These are phyloP conservation scores for Firmiana major DNA, from an alignment of 345 rosid species.

Conservation along the genomic window DNA sequence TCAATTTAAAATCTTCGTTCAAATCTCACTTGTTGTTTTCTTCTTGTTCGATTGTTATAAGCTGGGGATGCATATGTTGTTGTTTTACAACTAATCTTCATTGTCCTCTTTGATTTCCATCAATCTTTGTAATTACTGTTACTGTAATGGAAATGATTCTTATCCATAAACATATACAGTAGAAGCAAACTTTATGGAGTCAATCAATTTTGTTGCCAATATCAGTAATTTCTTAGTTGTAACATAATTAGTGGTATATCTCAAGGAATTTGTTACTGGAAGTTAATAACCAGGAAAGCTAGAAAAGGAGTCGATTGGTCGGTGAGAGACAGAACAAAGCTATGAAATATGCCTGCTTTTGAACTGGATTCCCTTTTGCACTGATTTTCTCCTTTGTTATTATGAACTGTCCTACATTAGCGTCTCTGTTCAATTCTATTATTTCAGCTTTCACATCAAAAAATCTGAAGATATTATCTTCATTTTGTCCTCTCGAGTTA, in stretches of 20 bases:
- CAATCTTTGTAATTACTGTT: not conserved
- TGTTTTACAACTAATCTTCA: not conserved
- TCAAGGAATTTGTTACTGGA: not conserved
- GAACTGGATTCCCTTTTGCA: constrained; percentile 4
- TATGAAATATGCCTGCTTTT: not conserved
- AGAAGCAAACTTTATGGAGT: not conserved
- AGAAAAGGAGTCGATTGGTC: not conserved
- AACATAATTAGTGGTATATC: too few species aligned
- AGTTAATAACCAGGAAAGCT: not conserved
- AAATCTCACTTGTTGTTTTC: not conserved
- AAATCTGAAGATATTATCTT: not conserved
- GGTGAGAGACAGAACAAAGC: constrained; percentile 7
- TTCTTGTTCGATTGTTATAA: not conserved
- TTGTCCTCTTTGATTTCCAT: not conserved
- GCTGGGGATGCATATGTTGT: not conserved
- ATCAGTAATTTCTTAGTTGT: too few species aligned
- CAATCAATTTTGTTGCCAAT: too few species aligned
- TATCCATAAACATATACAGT: not conserved
- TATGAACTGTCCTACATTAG: constrained; percentile 2
- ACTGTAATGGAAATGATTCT: not conserved
- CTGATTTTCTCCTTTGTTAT: not conserved
- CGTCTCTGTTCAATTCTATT: not conserved
- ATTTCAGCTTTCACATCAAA: constrained; percentile 4
- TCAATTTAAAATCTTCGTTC: not conserved
- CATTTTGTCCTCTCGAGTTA: not conserved